phyloP scores from a whole-genome alignment of 441 rosid genomes.

The Brassica balearica region DNA sequence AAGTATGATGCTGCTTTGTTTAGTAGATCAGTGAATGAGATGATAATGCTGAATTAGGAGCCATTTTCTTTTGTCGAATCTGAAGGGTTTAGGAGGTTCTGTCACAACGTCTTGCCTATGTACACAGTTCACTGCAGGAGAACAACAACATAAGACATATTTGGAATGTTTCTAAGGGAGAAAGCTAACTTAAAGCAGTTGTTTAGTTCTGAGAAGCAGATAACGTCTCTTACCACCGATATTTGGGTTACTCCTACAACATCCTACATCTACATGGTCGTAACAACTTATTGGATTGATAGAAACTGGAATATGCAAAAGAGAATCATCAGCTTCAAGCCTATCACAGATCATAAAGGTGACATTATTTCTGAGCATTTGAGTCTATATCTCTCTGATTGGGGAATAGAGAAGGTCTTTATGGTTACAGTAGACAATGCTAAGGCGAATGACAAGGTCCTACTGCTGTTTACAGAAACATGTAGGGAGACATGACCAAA shows the following conservation, averaged over 20 bases:
- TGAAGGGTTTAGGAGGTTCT: neutral
- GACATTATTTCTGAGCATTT: neutral
- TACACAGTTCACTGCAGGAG: neutral
- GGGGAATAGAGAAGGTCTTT: neutral
- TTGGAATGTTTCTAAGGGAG: neutral
- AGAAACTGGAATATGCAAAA: neutral
- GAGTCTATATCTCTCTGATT: neutral
- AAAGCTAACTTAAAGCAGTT: neutral
- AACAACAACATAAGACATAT: neutral
- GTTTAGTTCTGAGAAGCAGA: neutral
- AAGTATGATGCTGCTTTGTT: neutral
- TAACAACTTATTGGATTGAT: neutral
- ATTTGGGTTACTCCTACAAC: neutral
- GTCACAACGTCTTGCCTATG: neutral
- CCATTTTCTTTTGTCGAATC: constrained; percentile 5
- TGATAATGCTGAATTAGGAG: neutral
- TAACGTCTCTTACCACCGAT: constrained; percentile 12
- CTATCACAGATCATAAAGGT: neutral
- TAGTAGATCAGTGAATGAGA: neutral
- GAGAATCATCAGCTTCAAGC: neutral
- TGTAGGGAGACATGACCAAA: neutral
- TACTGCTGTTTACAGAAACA: neutral
- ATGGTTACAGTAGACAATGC: neutral
- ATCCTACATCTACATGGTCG: neutral
- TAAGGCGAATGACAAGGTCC: neutral